phyloP scores from a whole-genome alignment of 805 yeast genomes.

The Starmerella bombi region DNA sequence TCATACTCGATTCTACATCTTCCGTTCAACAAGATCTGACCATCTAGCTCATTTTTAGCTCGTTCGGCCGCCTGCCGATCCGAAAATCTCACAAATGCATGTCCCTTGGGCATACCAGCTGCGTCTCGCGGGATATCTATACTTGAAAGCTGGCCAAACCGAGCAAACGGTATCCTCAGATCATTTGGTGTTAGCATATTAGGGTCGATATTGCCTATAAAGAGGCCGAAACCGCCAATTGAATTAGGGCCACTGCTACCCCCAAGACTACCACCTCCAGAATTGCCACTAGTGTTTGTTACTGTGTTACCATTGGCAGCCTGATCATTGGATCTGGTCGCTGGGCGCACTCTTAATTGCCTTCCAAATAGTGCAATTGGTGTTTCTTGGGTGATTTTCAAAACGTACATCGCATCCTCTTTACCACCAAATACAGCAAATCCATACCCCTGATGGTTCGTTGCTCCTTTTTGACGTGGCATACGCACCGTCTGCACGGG shows the following conservation, averaged over 20 bases:
- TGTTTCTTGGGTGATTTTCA: constrained; percentile 45
- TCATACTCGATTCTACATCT: constrained; percentile 6
- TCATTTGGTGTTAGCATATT: constrained; percentile 45
- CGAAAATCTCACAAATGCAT: constrained; percentile 53
- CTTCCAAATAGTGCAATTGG: constrained; percentile 42
- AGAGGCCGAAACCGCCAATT: constrained; percentile 46
- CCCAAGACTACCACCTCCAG: no score
- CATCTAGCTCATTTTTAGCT: constrained; percentile 58
- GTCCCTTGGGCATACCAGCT: constrained; percentile 41
- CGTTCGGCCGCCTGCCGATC: constrained; percentile 55
- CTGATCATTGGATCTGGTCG: constrained; percentile 15
- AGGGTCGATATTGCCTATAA: constrained; percentile 55
- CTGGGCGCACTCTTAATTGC: constrained; percentile 44
- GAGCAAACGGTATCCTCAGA: constrained; percentile 44
- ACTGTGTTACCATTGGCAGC: neutral
- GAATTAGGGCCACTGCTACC: constrained; percentile 3
- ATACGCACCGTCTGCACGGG: constrained; percentile 58
- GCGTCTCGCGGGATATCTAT: constrained; percentile 34
- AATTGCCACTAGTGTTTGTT: neutral
- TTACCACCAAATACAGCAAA: constrained; percentile 56
- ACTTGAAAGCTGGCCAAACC: constrained; percentile 42
- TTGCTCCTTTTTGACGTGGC: constrained; percentile 37
- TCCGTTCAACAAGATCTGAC: constrained; percentile 50
- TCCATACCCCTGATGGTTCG: constrained; percentile 76
- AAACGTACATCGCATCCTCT: constrained; percentile 59